Conservation (phyloP, 2,329 filamentous ascomycete genomes). For the Fusarium pseudograminearum region DNA sequence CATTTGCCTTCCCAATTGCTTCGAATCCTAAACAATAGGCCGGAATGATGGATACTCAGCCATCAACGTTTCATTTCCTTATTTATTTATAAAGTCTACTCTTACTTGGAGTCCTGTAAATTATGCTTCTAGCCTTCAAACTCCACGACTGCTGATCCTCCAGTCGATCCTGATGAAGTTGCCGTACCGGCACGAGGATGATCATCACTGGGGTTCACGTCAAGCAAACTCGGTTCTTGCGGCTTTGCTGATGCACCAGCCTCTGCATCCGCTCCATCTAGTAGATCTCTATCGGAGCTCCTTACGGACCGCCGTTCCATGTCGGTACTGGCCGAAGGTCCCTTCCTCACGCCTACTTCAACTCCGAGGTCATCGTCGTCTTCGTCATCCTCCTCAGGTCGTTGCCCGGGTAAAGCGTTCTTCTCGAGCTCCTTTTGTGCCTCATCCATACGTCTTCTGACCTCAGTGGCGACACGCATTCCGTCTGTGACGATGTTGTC, state of each 20-base stretch:
- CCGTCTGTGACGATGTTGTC: constrained; percentile 98
- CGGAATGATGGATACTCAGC: constrained; percentile 23
- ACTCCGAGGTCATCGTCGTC: constrained; percentile 68
- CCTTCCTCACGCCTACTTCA: constrained; percentile 57
- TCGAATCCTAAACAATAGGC: constrained; percentile 15
- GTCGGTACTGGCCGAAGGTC: constrained; percentile 59
- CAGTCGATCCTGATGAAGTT: constrained; percentile 48
- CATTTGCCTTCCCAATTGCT: constrained; percentile 10
- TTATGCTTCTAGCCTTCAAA: constrained; percentile 53
- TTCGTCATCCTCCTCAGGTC: constrained; percentile 77
- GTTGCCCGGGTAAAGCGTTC: constrained; percentile 75
- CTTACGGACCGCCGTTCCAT: constrained; percentile 72
- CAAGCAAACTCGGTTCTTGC: constrained; percentile 52
- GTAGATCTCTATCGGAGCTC: constrained; percentile 75
- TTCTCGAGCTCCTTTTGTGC: constrained; percentile 91
- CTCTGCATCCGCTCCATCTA: constrained; percentile 80
- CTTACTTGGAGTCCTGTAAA: constrained; percentile 6
- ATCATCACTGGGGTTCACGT: constrained; percentile 48
- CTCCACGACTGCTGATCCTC: constrained; percentile 56
- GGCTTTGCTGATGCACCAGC: constrained; percentile 62
- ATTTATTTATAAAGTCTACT: constrained; percentile 33
- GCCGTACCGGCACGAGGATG: constrained; percentile 46
- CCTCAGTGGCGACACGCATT: constrained; percentile 94
- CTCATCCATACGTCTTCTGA: constrained; percentile 92
- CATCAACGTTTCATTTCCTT: constrained; percentile 30